Percentiles rank a stretch among this genome's conserved stretches.
Evolutionary conservation across 495 filamentous ascomycete genomes (phyloP).

Genomic region (Parmelia sp.): DNA sequence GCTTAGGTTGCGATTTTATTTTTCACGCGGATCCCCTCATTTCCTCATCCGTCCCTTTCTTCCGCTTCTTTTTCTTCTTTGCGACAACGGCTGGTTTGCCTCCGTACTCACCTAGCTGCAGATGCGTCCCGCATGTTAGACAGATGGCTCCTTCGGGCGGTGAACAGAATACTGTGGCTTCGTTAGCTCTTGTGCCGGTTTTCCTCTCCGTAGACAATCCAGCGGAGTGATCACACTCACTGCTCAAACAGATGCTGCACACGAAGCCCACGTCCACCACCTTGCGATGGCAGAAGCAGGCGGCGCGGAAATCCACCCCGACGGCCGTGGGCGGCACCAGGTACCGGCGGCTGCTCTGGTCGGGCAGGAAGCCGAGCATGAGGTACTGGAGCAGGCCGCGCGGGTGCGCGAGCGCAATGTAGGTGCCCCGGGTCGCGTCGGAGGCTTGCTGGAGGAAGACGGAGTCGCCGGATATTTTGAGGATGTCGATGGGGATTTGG

Average conservation of each 20-base stretch:
- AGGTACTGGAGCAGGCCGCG: conserved; percentile 77
- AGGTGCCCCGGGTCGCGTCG: conserved; percentile 84
- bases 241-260: conserved; percentile 92
- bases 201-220: not conserved
- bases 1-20: not conserved
- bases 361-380: conserved; percentile 89
- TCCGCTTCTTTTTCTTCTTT: conserved; percentile 65
- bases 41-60: conserved; percentile 38
- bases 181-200: not conserved
- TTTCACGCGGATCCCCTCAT: too few relatives aligned
- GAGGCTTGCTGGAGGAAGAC: conserved; percentile 94
- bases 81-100: conserved; percentile 68
- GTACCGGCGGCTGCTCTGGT: conserved; percentile 57
- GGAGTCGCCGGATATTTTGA: conserved; percentile 74
- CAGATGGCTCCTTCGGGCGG: conserved; percentile 63
- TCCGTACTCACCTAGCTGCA: conserved; percentile 70
- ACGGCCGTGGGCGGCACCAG: conserved; percentile 74
- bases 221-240: conserved; percentile 34
- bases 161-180: conserved; percentile 52
- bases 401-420: conserved; percentile 63
- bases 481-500: conserved; percentile 81
- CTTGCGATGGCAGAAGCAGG: conserved; percentile 90
- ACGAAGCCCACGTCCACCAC: conserved; percentile 93
- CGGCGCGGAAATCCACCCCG: conserved; percentile 89
- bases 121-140: conserved; percentile 81